Percentiles rank a stretch among this genome's conserved stretches.
phyloP scores from a whole-genome alignment of 768 basidiomycete genomes.

The Phaeotremella skinneri region DNA sequence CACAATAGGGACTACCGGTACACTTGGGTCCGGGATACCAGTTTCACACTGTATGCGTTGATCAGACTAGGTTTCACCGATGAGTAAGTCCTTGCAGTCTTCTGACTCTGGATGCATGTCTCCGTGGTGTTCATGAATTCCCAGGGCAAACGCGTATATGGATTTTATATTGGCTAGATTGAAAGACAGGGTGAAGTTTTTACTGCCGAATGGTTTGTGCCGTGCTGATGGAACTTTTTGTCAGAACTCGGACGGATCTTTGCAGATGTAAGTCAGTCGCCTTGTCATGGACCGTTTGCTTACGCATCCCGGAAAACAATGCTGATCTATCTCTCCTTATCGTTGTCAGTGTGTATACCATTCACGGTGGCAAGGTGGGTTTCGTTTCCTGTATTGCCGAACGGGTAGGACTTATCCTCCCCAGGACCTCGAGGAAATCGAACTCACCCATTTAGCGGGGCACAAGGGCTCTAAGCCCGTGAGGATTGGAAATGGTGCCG shows the following conservation, averaged over 20 bases:
- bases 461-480: slow-evolving; percentile 53
- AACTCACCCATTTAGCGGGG: slow-evolving; percentile 78
- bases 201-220: not conserved
- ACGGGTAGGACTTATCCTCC: not conserved
- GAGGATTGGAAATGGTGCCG: slow-evolving; percentile 88
- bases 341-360: slow-evolving; percentile 63
- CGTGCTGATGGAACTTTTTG: slow-evolving; percentile 5
- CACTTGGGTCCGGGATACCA: slow-evolving; percentile 79
- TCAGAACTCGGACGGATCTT: slow-evolving; percentile 76
- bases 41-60: slow-evolving; percentile 91
- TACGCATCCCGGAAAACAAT: too few species aligned
- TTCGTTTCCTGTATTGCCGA: not conserved
- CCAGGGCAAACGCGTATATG: slow-evolving; percentile 65
- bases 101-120: not conserved
- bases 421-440: slow-evolving; percentile 72
- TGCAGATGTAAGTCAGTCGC: slow-evolving; percentile 80
- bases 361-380: slow-evolving; percentile 64
- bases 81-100: slow-evolving; percentile 60
- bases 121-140: slow-evolving; percentile 11
- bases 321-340: not conserved
- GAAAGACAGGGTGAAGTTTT: slow-evolving; percentile 65
- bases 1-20: slow-evolving; percentile 49
- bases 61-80: slow-evolving; percentile 90
- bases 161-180: slow-evolving; percentile 85
- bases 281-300: too few species aligned